Conservation (phyloP, 2,329 filamentous ascomycete genomes). For the Verticillium longisporum region DNA sequence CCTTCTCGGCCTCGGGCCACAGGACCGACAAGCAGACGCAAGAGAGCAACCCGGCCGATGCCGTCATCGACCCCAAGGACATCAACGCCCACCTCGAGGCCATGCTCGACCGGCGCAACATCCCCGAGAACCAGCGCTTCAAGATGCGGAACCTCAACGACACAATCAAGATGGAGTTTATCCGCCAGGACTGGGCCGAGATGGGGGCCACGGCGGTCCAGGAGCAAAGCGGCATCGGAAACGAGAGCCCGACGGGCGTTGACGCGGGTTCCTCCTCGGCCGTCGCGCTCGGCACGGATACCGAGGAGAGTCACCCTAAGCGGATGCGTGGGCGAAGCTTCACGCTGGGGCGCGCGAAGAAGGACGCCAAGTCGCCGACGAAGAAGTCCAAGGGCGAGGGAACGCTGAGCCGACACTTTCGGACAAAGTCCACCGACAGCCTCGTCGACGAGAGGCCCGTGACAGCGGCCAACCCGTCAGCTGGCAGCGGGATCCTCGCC, state of each 20-base stretch:
- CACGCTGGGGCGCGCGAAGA: slow-evolving; percentile 60
- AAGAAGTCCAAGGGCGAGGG: slow-evolving; percentile 69
- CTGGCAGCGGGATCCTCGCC: slow-evolving; percentile 52
- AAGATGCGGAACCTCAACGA: slow-evolving; percentile 88
- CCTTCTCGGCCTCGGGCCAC: slow-evolving; percentile 29
- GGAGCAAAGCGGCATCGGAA: slow-evolving; percentile 24
- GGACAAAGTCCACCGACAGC: slow-evolving; percentile 68
- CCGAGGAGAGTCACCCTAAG: slow-evolving; percentile 43
- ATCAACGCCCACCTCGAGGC: slow-evolving; percentile 53
- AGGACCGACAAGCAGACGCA: slow-evolving; percentile 28
- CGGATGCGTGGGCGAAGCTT: slow-evolving; percentile 69
- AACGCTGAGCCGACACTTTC: slow-evolving; percentile 55
- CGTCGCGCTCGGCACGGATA: slow-evolving; percentile 28
- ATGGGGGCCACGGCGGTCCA: slow-evolving; percentile 38
- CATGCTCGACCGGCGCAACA: slow-evolving; percentile 78
- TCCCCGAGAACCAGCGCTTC: slow-evolving; percentile 86
- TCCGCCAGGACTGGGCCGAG: slow-evolving; percentile 78
- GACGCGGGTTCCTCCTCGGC: slow-evolving; percentile 19
- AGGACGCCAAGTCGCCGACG: slow-evolving; percentile 58
- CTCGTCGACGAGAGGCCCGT: slow-evolving; percentile 47
- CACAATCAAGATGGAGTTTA: slow-evolving; percentile 92
- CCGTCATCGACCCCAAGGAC: slow-evolving; percentile 42
- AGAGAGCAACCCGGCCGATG: slow-evolving; percentile 38
- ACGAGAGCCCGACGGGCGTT: slow-evolving; percentile 34
- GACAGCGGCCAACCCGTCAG: slow-evolving; percentile 41